Percentiles rank a stretch among this genome's conserved stretches.
Evolutionary conservation across 2,329 filamentous ascomycete genomes (phyloP).

Genomic region (Microsporum ferrugineum): DNA sequence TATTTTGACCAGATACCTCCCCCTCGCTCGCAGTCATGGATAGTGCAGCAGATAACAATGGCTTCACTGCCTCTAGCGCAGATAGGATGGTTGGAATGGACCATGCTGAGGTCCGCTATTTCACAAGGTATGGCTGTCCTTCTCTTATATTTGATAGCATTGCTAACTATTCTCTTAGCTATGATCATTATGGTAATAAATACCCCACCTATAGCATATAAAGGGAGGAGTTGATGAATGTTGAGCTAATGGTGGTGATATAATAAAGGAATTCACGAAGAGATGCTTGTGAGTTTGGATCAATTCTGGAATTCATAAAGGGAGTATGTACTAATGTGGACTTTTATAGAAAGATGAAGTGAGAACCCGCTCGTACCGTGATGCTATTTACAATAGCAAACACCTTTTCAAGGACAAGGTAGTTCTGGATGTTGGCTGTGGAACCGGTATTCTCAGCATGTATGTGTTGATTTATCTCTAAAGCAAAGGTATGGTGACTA

Average conservation of each 20-base stretch:
- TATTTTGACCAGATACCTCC: too few species aligned
- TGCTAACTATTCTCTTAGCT: conserved; percentile 45
- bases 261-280: conserved; percentile 75
- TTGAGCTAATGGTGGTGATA: conserved; percentile 18
- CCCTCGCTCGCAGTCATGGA: not conserved
- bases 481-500: conserved; percentile 12
- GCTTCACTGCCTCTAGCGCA: conserved; percentile 24
- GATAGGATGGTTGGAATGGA: conserved; percentile 52
- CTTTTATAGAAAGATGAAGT: conserved; percentile 83
- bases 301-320: conserved; percentile 6
- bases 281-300: conserved; percentile 71
- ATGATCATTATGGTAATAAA: conserved; percentile 82
- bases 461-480: conserved; percentile 38
- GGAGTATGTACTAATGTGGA: conserved; percentile 8
- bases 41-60: not conserved
- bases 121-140: conserved; percentile 65
- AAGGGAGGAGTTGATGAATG: not conserved
- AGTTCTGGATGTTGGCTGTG: conserved; percentile 93
- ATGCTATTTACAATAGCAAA: conserved; percentile 92
- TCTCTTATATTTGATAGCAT: conserved; percentile 13
- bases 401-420: conserved; percentile 87
- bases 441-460: conserved; percentile 98
- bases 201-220: not conserved
- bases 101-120: conserved; percentile 97
- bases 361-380: conserved; percentile 90